These are phyloP conservation scores for Orychophragmus violaceus DNA, from an alignment of 345 rosid genomes.

Conservation along the genomic window DNA sequence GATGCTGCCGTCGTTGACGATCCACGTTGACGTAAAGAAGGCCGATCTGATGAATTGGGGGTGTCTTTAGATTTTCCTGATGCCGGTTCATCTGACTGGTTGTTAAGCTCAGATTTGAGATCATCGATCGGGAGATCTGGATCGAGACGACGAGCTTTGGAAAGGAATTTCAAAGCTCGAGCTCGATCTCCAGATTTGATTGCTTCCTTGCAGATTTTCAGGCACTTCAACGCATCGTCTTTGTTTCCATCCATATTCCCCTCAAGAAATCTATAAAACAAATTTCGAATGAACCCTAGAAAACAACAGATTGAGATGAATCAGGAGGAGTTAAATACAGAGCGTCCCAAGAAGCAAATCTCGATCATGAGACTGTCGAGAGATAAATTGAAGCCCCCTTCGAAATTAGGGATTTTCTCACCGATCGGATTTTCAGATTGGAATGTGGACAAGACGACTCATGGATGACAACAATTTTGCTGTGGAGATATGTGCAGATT, in stretches of 20 bases:
- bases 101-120: constrained; percentile 44
- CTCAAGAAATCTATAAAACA: neutral
- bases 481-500: constrained; percentile 12
- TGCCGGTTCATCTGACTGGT: constrained; percentile 21
- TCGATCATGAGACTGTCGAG: constrained; percentile 3
- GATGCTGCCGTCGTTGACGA: constrained; percentile 34
- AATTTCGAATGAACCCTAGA: neutral
- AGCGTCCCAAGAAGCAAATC: constrained; percentile 1
- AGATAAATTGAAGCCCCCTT: neutral
- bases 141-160: constrained; percentile 92
- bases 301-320: constrained; percentile 17
- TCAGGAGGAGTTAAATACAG: neutral
- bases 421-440: constrained; percentile 20
- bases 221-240: constrained; percentile 85
- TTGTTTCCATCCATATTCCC: constrained; percentile 79
- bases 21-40: constrained; percentile 54
- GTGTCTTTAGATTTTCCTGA: constrained; percentile 25
- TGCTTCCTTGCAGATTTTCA: constrained; percentile 73
- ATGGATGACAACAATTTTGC: neutral
- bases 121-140: constrained; percentile 60
- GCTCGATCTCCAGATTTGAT: constrained; percentile 64
- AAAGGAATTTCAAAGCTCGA: constrained; percentile 73
- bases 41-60: constrained; percentile 32
- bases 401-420: constrained; percentile 23
- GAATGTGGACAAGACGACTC: constrained; percentile 2